Evolutionary conservation across 441 rosid species (phyloP).

Genomic region (Dalechampia spathulata): DNA sequence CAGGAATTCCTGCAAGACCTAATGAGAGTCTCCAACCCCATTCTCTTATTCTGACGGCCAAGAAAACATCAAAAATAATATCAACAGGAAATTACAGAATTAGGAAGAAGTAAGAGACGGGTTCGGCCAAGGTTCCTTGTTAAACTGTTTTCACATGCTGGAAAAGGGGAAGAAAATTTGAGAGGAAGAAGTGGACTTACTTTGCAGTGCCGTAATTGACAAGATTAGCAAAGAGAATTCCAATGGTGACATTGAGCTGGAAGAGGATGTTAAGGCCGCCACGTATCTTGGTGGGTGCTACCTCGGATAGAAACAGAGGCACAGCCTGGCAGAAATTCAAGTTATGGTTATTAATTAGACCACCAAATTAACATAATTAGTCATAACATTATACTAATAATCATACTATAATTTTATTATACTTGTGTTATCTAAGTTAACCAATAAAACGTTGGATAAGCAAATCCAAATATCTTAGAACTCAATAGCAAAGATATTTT

Average conservation of each 20-base stretch:
- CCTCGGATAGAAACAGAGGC: conserved; percentile 84
- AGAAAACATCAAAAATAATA: no score
- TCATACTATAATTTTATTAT: no score
- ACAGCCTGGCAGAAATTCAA: conserved; percentile 48
- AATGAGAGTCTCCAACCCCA: conserved; percentile 95
- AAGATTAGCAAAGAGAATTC: conserved; percentile 81
- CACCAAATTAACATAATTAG: no score
- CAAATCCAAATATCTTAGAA: no score
- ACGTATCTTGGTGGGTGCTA: conserved; percentile 87
- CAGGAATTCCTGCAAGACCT: conserved; percentile 90
- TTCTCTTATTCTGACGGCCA: conserved; percentile 44
- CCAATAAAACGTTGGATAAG: no score
- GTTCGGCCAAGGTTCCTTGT: no score
- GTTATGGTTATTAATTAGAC: neutral
- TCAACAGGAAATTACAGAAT: no score
- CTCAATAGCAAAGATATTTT: no score
- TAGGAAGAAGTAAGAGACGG: no score
- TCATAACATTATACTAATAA: no score
- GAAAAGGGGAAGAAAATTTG: neutral
- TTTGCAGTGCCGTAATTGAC: conserved; percentile 85
- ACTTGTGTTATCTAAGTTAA: no score
- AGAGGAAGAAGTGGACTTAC: conserved; percentile 31
- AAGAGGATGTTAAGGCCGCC: conserved; percentile 83
- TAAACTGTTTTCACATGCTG: no score
- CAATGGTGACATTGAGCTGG: conserved; percentile 88